Percentiles rank a stretch among this genome's conserved stretches.
These are phyloP conservation scores for Cyclaneusma minus DNA, from an alignment of 2,329 filamentous ascomycete species.

Conservation along the genomic window DNA sequence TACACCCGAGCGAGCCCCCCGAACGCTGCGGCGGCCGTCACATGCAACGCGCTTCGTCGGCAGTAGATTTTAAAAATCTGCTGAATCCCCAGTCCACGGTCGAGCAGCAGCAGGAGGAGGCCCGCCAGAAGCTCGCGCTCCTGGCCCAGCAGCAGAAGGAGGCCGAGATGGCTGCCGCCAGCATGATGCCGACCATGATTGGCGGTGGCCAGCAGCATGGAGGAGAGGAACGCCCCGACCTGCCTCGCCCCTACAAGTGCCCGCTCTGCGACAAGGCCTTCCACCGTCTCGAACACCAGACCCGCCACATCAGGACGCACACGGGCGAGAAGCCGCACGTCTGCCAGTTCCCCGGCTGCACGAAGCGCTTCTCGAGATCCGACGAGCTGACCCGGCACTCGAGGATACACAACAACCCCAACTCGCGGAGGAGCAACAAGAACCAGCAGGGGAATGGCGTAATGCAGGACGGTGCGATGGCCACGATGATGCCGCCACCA, in stretches of 20 bases:
- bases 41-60: conserved; percentile 62
- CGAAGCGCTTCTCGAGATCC: conserved; percentile 90
- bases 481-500: conserved; percentile 68
- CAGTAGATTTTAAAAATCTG: conserved; percentile 62
- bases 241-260: conserved; percentile 95
- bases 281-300: conserved; percentile 92
- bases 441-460: conserved; percentile 32
- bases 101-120: conserved; percentile 17
- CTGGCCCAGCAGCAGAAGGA: conserved; percentile 18
- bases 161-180: conserved; percentile 36
- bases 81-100: conserved; percentile 42
- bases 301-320: conserved; percentile 82
- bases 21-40: conserved; percentile 31
- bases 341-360: conserved; percentile 89
- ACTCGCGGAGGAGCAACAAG: conserved; percentile 88
- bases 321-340: conserved; percentile 97
- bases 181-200: conserved; percentile 16
- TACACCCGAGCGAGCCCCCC: too few species aligned
- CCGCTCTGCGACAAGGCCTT: conserved; percentile 97
- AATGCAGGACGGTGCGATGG: conserved; percentile 32
- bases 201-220: conserved; percentile 16
- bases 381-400: conserved; percentile 95
- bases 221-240: conserved; percentile 36
- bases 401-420: conserved; percentile 97
- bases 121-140: conserved; percentile 15